Evolutionary conservation across 805 yeast species (phyloP).

Genomic region (Brettanomyces sp.): DNA sequence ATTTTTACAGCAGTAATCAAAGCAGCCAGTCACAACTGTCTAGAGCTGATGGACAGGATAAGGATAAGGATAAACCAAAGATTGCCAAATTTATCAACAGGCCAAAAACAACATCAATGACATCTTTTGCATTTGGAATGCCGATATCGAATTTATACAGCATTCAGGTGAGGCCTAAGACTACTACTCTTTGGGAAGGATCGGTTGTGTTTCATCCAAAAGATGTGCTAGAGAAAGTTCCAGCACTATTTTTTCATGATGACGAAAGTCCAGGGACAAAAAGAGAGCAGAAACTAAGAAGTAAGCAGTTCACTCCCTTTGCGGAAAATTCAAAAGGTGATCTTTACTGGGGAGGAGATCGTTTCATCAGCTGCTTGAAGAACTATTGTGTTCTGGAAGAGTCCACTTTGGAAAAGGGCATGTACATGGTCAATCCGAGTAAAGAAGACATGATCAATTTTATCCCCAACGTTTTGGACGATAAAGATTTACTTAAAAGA

Average conservation of each 20-base stretch:
- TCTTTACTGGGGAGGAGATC: conserved; percentile 88
- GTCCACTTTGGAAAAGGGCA: conserved; percentile 62
- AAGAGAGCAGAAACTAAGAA: conserved; percentile 47
- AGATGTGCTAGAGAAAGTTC: conserved; percentile 51
- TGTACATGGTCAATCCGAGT: conserved; percentile 72
- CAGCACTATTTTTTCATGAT: conserved; percentile 89
- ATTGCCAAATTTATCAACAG: conserved; percentile 32
- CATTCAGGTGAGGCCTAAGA: conserved; percentile 75
- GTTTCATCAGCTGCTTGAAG: conserved; percentile 50
- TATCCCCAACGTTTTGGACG: conserved; percentile 33
- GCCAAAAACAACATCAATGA: conserved; percentile 42
- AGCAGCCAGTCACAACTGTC: not conserved
- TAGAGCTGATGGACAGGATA: not conserved
- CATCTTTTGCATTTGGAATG: conserved; percentile 63
- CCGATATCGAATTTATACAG: conserved; percentile 58
- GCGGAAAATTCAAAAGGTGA: conserved; percentile 36
- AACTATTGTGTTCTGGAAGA: conserved; percentile 52
- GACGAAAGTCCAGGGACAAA: conserved; percentile 72
- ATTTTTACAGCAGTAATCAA: conserved; percentile 12
- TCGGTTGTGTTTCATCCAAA: conserved; percentile 67
- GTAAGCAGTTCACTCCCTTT: conserved; percentile 68
- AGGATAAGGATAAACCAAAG: conserved; percentile 13
- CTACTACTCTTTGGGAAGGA: conserved; percentile 88
- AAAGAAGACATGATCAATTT: conserved; percentile 55
- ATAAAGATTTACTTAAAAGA: conserved; percentile 23